Evolutionary conservation across 768 basidiomycete species (phyloP).

Genomic region (Filobasidium floriforme): DNA sequence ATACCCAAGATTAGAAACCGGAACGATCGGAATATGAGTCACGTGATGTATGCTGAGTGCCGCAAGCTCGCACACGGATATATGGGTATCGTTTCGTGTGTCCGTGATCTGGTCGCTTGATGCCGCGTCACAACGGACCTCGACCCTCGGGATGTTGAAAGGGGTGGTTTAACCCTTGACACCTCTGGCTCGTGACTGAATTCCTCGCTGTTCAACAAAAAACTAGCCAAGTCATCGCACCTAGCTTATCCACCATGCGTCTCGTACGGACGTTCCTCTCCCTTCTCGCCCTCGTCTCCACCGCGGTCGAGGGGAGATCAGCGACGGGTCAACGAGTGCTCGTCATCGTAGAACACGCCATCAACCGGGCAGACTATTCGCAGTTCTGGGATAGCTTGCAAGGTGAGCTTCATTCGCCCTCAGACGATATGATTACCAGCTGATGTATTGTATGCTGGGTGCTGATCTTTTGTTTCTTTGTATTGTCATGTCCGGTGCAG

Average conservation of each 20-base stretch:
- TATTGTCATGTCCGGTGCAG: conserved; percentile 46
- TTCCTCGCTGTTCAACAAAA: not conserved
- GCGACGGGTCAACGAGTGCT: conserved; percentile 52
- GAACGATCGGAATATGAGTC: too few relatives aligned
- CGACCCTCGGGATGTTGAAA: too few relatives aligned
- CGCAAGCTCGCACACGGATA: too few relatives aligned
- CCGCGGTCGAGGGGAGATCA: conserved; percentile 18
- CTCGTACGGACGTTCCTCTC: not conserved
- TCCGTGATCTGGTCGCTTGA: too few relatives aligned
- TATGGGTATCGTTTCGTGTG: too few relatives aligned
- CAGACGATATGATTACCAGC: not conserved
- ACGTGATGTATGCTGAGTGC: too few relatives aligned
- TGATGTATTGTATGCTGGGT: not conserved
- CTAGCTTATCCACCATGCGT: not conserved
- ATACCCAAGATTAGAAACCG: too few relatives aligned
- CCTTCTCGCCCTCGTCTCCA: not conserved
- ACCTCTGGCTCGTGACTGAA: too few relatives aligned
- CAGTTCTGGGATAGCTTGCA: conserved; percentile 72
- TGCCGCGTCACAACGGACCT: too few relatives aligned
- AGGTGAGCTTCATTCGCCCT: conserved; percentile 49
- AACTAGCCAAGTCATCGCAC: too few relatives aligned
- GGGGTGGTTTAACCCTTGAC: too few relatives aligned
- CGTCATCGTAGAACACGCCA: conserved; percentile 67
- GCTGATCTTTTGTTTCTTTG: conserved; percentile 7
- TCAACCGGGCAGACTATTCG: conserved; percentile 64